Evolutionary conservation across 768 basidiomycete genomes (phyloP).

Genomic region (Russula emetica): DNA sequence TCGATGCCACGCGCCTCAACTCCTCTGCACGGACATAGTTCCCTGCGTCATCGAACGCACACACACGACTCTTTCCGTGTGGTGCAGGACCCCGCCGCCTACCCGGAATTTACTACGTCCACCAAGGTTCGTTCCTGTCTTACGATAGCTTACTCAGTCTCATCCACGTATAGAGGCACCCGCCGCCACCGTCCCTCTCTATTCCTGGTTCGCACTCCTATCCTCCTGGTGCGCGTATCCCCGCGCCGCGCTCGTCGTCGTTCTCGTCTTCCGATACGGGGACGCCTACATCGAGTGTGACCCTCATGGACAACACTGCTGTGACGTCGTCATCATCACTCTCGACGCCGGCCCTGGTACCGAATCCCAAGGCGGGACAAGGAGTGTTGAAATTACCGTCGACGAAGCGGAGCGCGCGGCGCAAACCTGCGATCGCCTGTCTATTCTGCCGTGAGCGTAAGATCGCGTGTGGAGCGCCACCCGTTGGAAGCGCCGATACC

Average conservation of each 20-base stretch:
- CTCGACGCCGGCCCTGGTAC: not conserved
- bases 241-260: conserved; percentile 11
- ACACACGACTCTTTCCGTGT: conserved; percentile 10
- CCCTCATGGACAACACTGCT: not conserved
- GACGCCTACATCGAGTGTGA: conserved; percentile 20
- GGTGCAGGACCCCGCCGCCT: conserved; percentile 22
- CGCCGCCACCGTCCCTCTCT: conserved; percentile 15
- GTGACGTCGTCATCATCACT: conserved; percentile 5
- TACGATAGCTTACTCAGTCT: conserved; percentile 10
- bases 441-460: conserved; percentile 43
- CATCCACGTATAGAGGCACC: conserved; percentile 16
- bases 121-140: conserved; percentile 23
- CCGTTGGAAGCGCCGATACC: conserved; percentile 23
- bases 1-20: conserved; percentile 10
- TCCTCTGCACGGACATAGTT: conserved; percentile 3
- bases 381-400: conserved; percentile 23
- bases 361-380: conserved; percentile 24
- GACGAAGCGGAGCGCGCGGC: conserved; percentile 21
- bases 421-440: conserved; percentile 36
- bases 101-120: conserved; percentile 14
- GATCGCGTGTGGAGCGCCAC: conserved; percentile 38
- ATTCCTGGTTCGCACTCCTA: conserved; percentile 7
- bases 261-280: conserved; percentile 21
- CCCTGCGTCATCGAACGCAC: conserved; percentile 10
- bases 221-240: conserved; percentile 9